These are phyloP conservation scores for Stylosanthes scabra DNA, from an alignment of 331 rosid species.

Conservation along the genomic window DNA sequence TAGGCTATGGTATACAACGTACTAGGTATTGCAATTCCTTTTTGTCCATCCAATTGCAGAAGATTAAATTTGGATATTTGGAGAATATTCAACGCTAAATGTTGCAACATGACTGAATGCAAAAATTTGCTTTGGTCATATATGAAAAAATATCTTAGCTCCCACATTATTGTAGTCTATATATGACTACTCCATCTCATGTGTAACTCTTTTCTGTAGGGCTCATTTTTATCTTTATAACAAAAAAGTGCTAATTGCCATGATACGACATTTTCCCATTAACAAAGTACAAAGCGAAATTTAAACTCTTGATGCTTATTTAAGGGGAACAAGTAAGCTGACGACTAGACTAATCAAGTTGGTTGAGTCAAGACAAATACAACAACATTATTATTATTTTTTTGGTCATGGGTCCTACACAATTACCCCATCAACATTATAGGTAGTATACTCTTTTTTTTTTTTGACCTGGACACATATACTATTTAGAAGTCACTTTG, in stretches of 20 bases:
- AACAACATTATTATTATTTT: too few relatives aligned
- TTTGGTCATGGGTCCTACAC: too few relatives aligned
- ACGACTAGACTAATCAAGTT: too few relatives aligned
- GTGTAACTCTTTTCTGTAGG: slow-evolving; percentile 15
- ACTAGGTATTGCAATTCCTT: slow-evolving; percentile 26
- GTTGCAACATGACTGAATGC: slow-evolving; percentile 36
- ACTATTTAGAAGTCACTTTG: too few relatives aligned
- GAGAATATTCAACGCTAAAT: slow-evolving; percentile 16
- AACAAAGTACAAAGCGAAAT: too few relatives aligned
- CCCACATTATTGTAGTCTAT: slow-evolving; percentile 25
- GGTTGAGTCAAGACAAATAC: too few relatives aligned
- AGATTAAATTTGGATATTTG: slow-evolving; percentile 20
- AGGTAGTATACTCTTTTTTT: too few relatives aligned
- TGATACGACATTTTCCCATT: slow-evolving; percentile 1
- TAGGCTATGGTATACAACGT: slow-evolving; percentile 11
- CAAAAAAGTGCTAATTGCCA: not conserved
- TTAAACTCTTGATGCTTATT: too few relatives aligned
- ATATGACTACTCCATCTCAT: slow-evolving; percentile 17
- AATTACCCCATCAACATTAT: too few relatives aligned
- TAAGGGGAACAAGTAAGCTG: too few relatives aligned
- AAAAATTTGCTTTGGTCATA: slow-evolving; percentile 7
- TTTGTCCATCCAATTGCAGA: slow-evolving; percentile 35
- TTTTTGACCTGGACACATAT: too few relatives aligned
- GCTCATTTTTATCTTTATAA: slow-evolving; percentile 17
- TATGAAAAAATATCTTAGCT: slow-evolving; percentile 28